Conservation (phyloP, 345 rosid species). For the Eutrema japonicum region DNA sequence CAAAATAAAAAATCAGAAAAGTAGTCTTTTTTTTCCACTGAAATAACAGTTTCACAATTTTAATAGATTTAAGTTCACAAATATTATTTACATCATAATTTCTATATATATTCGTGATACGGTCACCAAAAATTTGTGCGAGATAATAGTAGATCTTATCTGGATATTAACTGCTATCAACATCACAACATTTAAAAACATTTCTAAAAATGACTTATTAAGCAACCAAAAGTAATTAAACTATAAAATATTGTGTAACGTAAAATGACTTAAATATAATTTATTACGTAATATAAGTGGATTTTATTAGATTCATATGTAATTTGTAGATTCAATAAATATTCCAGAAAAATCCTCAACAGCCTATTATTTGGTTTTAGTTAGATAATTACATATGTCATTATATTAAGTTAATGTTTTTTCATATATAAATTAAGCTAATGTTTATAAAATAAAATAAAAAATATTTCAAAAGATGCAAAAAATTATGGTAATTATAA, state of each 20-base stretch:
- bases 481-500: no score
- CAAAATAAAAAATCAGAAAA: neutral
- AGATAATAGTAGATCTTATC: constrained; percentile 23
- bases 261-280: constrained; percentile 3
- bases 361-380: neutral
- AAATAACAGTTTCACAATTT: neutral
- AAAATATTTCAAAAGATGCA: no score
- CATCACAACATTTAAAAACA: neutral
- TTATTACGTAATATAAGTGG: neutral
- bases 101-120: neutral
- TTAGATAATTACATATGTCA: neutral
- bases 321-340: constrained; percentile 17
- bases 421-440: no score
- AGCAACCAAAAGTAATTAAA: constrained; percentile 22
- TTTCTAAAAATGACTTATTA: neutral
- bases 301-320: constrained; percentile 11
- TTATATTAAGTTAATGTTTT: no score
- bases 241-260: constrained; percentile 1
- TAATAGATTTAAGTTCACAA: no score
- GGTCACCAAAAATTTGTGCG: neutral
- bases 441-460: no score
- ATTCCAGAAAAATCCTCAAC: neutral
- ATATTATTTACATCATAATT: neutral
- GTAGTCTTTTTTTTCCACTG: neutral
- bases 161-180: constrained; percentile 4